Conservation (phyloP, 139 green algal species). For the Chara braunii region DNA sequence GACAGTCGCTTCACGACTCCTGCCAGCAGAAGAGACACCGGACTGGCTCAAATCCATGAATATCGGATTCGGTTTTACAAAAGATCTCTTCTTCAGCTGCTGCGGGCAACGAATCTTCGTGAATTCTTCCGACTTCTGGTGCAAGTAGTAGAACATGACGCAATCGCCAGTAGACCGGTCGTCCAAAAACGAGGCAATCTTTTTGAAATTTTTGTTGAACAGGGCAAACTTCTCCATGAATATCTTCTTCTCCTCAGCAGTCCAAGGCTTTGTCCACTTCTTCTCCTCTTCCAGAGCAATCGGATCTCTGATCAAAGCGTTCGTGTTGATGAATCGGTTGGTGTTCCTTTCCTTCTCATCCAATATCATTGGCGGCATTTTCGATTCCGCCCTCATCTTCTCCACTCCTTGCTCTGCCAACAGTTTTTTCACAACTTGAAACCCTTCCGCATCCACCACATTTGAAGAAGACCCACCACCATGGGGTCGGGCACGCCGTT, state of each 20-base stretch:
- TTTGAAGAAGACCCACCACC: not conserved
- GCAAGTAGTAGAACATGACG: slow-evolving; percentile 69
- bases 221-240: slow-evolving; percentile 82
- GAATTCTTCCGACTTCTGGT: slow-evolving; percentile 85
- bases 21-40: too few species aligned
- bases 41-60: too few species aligned
- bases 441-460: not conserved
- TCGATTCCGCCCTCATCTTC: not conserved
- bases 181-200: slow-evolving; percentile 67
- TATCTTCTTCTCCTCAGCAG: slow-evolving; percentile 59
- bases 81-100: slow-evolving; percentile 87
- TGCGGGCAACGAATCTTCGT: slow-evolving; percentile 66
- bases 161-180: slow-evolving; percentile 68
- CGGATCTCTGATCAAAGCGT: slow-evolving; percentile 33
- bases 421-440: not conserved
- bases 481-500: not conserved
- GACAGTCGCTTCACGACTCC: too few species aligned
- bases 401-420: not conserved
- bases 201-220: slow-evolving; percentile 67
- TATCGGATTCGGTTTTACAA: too few species aligned
- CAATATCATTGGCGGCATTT: slow-evolving; percentile 37
- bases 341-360: slow-evolving; percentile 3
- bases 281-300: slow-evolving; percentile 6
- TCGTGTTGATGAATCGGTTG: slow-evolving; percentile 17
- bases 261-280: slow-evolving; percentile 54